phyloP scores from a whole-genome alignment of 164 flowering plant genomes.

The Aristolochia fimbriata region DNA sequence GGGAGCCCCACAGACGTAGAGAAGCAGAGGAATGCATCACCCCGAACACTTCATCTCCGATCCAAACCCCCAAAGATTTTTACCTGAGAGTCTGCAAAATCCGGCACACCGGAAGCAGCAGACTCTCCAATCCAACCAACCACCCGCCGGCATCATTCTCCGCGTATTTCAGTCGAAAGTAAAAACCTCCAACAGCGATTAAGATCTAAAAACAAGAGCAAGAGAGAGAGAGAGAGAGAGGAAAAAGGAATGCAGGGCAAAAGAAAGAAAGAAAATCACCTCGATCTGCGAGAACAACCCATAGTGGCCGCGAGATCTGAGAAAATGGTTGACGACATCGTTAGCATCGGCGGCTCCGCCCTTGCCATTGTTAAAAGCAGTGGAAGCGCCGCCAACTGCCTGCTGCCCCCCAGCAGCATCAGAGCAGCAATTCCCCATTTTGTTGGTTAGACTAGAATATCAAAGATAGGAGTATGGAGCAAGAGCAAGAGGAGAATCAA shows the following conservation, averaged over 20 bases:
- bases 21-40: neutral
- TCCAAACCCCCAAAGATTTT: too few relatives aligned
- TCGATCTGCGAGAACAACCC: slow-evolving; percentile 78
- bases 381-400: slow-evolving; percentile 1
- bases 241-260: neutral
- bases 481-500: too few relatives aligned
- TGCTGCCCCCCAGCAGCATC: neutral
- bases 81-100: too few relatives aligned
- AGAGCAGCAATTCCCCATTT: slow-evolving; percentile 6
- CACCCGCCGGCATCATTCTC: too few relatives aligned
- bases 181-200: too few relatives aligned
- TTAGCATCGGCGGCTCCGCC: slow-evolving; percentile 14
- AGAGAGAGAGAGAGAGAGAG: too few relatives aligned
- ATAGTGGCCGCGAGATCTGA: slow-evolving; percentile 37
- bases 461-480: too few relatives aligned
- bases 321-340: slow-evolving; percentile 47
- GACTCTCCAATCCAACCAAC: too few relatives aligned
- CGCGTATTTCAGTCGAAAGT: too few relatives aligned
- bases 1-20: neutral
- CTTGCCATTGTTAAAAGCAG: neutral
- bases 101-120: too few relatives aligned
- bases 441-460: too few relatives aligned
- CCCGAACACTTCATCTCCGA: neutral
- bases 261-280: slow-evolving; percentile 23
- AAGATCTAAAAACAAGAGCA: too few relatives aligned